Conservation (phyloP, 345 rosid genomes). For the Eutrema yunnanense region DNA sequence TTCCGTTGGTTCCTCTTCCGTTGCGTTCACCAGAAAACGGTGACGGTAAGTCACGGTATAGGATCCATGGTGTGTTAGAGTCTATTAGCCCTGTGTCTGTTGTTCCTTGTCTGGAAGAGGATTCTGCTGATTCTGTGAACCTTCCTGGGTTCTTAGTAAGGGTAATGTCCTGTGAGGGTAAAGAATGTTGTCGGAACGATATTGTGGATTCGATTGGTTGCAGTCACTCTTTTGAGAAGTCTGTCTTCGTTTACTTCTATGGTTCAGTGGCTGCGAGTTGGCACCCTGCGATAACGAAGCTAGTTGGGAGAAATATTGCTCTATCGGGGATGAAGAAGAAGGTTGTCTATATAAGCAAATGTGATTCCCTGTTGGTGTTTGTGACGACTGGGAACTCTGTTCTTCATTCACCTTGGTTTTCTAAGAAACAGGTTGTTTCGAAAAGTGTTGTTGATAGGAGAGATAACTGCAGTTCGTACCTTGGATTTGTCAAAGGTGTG, state of each 20-base stretch:
- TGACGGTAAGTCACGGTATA: conserved; percentile 36
- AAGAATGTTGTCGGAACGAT: conserved; percentile 30
- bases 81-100: conserved; percentile 60
- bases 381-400: conserved; percentile 47
- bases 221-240: conserved; percentile 38
- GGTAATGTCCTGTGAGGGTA: conserved; percentile 56
- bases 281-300: conserved; percentile 69
- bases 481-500: conserved; percentile 63
- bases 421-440: conserved; percentile 26
- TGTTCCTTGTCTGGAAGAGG: conserved; percentile 45
- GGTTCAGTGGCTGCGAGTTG: conserved; percentile 52
- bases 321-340: conserved; percentile 62
- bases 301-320: conserved; percentile 43
- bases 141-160: conserved; percentile 59
- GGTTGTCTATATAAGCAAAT: conserved; percentile 44
- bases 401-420: conserved; percentile 38
- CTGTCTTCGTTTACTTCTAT: conserved; percentile 51
- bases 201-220: not conserved
- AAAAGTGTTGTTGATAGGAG: conserved; percentile 31
- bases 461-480: conserved; percentile 52
- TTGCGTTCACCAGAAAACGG: not conserved
- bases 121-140: conserved; percentile 25
- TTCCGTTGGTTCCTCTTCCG: conserved; percentile 38
- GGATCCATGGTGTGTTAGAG: conserved; percentile 52
- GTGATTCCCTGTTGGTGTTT: conserved; percentile 52